Base-by-base conservation (phyloP, 2,329 filamentous ascomycete genomes). In the Pseudovirgaria hyperparasitica region DNA sequence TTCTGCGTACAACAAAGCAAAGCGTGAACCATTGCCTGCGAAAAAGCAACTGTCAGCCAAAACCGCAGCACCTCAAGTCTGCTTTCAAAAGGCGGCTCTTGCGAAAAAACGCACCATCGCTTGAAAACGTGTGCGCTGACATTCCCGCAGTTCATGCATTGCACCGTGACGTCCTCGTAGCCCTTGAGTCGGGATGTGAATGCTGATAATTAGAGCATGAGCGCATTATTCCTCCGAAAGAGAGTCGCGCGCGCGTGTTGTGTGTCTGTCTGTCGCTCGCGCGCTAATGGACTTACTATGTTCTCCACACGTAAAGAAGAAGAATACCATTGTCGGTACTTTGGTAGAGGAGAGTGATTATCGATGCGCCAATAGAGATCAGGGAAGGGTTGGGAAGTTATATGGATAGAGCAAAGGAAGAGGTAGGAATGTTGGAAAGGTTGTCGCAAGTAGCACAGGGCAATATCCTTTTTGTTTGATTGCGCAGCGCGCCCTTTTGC, bases 21-120 rank as follows among this genome's bases (percentile, higher is more conserved):
- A 85, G 74, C 5, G 80, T 85, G 45, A 85, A 85, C 75, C 77
- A 84, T 22, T 62, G 48, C 55, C 54, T 56, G 25, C 10, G n/a
- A 16, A 17, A 3, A 19, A 14, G 25, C 16, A 19, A 24, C n/a
- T n/a, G n/a, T n/a, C n/a, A n/a, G n/a, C n/a, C n/a, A n/a, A n/a
- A n/a, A n/a, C n/a, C n/a, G n/a, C n/a, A n/a, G n/a, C n/a, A n/a
- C n/a, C n/a, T n/a, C n/a, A n/a, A n/a, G n/a, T n/a, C n/a, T n/a
- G n/a, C n/a, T n/a, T n/a, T n/a, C n/a, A n/a, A n/a, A n/a, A n/a
- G n/a, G n/a, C n/a, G n/a, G 28, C n/a, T n/a, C n/a, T n/a, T n/a
- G n/a, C n/a, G n/a, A n/a, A n/a, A n/a, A n/a, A n/a, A 31, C 41
- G 14, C 46, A 58, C 58, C 60, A 63, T 37, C 56, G 48, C 45